A percentile compares a stretch with the other conserved stretches of the same genome.
Conservation (phyloP, 1,139 yeast species). For the Debaryomyces singareniensis region DNA sequence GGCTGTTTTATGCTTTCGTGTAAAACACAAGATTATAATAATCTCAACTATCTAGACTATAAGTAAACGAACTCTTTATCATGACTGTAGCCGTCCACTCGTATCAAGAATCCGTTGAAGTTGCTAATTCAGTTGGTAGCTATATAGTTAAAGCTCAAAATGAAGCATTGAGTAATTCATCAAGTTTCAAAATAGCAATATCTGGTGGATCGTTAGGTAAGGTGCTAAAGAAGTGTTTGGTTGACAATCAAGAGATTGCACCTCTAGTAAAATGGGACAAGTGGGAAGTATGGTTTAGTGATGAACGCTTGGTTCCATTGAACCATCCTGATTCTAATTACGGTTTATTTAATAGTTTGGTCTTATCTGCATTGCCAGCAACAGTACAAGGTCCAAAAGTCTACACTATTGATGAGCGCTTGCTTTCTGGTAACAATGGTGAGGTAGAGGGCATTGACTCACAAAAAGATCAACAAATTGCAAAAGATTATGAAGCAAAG, state of each 20-base stretch:
- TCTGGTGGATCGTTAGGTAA: conserved; percentile 89
- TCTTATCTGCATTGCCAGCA: conserved; percentile 39
- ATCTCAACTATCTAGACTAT: neutral
- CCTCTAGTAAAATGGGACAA: conserved; percentile 52
- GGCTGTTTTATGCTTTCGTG: too few species aligned
- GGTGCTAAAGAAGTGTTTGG: conserved; percentile 63
- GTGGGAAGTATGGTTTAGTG: conserved; percentile 69
- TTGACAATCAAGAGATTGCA: conserved; percentile 46
- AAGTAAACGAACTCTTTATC: neutral
- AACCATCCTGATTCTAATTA: conserved; percentile 63
- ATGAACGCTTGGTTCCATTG: conserved; percentile 66
- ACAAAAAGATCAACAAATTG: conserved; percentile 41
- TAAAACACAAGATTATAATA: too few species aligned
- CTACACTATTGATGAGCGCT: conserved; percentile 43
- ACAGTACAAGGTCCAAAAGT: conserved; percentile 34
- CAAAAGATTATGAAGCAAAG: conserved; percentile 40
- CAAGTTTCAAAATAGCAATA: conserved; percentile 65
- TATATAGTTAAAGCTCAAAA: conserved; percentile 52
- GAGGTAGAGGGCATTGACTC: conserved; percentile 27
- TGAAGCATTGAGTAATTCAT: conserved; percentile 33
- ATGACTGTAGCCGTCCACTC: conserved; percentile 43
- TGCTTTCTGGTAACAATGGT: conserved; percentile 43
- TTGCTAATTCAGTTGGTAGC: conserved; percentile 53
- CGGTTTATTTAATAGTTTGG: conserved; percentile 54
- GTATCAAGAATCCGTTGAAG: conserved; percentile 46